Base-by-base conservation (phyloP, 2,329 filamentous ascomycete species). In the Neobulgaria alba region DNA sequence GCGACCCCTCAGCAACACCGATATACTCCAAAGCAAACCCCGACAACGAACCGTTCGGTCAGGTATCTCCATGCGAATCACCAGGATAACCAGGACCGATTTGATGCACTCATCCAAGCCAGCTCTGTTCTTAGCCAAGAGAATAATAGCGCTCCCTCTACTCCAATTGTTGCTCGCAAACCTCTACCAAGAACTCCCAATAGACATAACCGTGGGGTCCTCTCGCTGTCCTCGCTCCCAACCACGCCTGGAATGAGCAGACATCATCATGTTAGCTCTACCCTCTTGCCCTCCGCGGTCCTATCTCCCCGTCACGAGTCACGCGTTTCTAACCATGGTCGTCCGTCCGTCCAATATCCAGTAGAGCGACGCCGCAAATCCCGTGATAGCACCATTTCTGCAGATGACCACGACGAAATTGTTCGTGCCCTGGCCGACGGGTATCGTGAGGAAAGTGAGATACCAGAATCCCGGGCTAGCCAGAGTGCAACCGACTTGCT, bases 351-450 rank as follows among this genome's bases (percentile, higher is more conserved):
- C 42, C 29, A 65, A 63, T 36, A 68, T 71, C 29, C 73, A 71
- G 41, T 75, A 75, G 61, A 87, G 17, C 66, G 67, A 36, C 70
- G 75, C 29, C 75, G 76, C 38, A 78, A 79, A 61, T 88, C 86
- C 60, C 78, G 85, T 45, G 87, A 93, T 60, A 90, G 85, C 64
- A 93, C 86, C 2, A 88, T 92, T 36, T 92, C 86, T 1, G 81
- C 76, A 15, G 74, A 72, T 1, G 74, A 76, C 32, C 57, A 60
- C 5, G 69, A 72, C 15, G 73, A 77, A 52, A 63, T 77, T 17
- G 71, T 71, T 1, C 66, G 73, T 3, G 69, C 74, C 43, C 72
- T 72, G 0, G 51, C 46, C 36, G 50, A 46, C 37, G 12, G 23
- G 7, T 53, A 57, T 15, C 62, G 64, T 7, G 65, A 64, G 2